phyloP scores from a whole-genome alignment of 345 rosid genomes.

The Gossypium rotundifolium region DNA sequence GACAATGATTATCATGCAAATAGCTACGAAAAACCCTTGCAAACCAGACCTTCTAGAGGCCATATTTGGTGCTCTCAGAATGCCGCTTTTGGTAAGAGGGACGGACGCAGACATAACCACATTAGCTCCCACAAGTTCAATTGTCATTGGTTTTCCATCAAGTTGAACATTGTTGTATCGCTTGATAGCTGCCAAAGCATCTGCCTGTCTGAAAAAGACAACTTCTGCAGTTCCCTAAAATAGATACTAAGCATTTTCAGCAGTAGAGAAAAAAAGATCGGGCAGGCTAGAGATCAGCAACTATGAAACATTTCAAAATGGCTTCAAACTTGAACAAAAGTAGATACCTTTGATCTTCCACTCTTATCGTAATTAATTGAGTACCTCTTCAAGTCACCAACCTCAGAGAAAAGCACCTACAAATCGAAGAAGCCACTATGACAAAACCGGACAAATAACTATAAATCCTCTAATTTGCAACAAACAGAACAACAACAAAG shows the following conservation, averaged over 20 bases:
- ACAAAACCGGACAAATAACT: background rate
- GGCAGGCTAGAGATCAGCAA: background rate
- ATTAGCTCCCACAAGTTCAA: constrained; percentile 52
- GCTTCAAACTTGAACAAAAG: constrained; percentile 6
- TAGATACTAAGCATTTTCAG: constrained; percentile 15
- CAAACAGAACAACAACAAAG: background rate
- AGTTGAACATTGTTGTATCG: constrained; percentile 51
- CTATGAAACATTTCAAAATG: background rate
- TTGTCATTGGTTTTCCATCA: constrained; percentile 60
- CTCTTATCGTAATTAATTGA: constrained; percentile 47
- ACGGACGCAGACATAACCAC: constrained; percentile 20
- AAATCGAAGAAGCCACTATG: background rate
- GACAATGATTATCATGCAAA: background rate
- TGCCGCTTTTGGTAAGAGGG: constrained; percentile 3
- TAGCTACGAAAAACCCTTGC: background rate
- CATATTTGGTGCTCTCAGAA: constrained; percentile 12
- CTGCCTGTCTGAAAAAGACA: constrained; percentile 29
- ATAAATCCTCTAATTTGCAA: background rate
- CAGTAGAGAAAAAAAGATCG: background rate
- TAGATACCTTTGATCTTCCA: constrained; percentile 60
- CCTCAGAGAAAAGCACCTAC: constrained; percentile 53
- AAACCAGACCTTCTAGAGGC: constrained; percentile 25
- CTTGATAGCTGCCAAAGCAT: constrained; percentile 54
- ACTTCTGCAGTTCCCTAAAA: constrained; percentile 63
- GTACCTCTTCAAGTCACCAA: constrained; percentile 44